Conservation (phyloP, 1,284 basidiomycete genomes). For the Pseudomicrostroma phylloplanum region DNA sequence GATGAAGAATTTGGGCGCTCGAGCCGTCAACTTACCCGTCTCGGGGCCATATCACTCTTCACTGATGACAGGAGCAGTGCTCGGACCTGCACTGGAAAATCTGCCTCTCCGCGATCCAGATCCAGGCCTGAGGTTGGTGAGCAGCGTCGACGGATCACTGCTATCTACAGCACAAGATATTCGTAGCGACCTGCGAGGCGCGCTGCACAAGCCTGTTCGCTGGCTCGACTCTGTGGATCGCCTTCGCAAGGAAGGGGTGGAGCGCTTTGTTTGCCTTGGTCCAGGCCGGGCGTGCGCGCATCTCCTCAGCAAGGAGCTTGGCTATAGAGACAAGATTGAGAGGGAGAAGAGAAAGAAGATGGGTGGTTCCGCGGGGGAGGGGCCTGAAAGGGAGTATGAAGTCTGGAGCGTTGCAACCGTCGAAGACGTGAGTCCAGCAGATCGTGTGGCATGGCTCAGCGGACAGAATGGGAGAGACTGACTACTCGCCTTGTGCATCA, state of each 20-base stretch:
- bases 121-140: conserved; percentile 26
- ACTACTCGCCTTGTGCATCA: too few species aligned
- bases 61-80: conserved; percentile 34
- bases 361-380: conserved; percentile 8
- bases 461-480: too few species aligned
- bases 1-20: conserved; percentile 36
- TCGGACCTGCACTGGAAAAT: conserved; percentile 26
- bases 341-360: conserved; percentile 12
- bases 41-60: conserved; percentile 46
- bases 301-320: conserved; percentile 45
- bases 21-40: conserved; percentile 47
- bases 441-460: too few species aligned
- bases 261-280: conserved; percentile 45
- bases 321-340: conserved; percentile 26
- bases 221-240: conserved; percentile 40
- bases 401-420: conserved; percentile 41
- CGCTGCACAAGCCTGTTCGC: conserved; percentile 32
- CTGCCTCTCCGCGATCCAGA: conserved; percentile 35
- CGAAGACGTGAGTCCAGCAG: conserved; percentile 19
- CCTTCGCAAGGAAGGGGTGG: conserved; percentile 37
- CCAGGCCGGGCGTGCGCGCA: conserved; percentile 46
- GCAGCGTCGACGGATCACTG: conserved; percentile 28
- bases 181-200: conserved; percentile 30
- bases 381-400: conserved; percentile 23
- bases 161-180: conserved; percentile 20